Percentiles rank a stretch among this genome's conserved stretches.
These are phyloP conservation scores for Xanthoparmelia taractica DNA, from an alignment of 495 filamentous ascomycete species.

Conservation along the genomic window DNA sequence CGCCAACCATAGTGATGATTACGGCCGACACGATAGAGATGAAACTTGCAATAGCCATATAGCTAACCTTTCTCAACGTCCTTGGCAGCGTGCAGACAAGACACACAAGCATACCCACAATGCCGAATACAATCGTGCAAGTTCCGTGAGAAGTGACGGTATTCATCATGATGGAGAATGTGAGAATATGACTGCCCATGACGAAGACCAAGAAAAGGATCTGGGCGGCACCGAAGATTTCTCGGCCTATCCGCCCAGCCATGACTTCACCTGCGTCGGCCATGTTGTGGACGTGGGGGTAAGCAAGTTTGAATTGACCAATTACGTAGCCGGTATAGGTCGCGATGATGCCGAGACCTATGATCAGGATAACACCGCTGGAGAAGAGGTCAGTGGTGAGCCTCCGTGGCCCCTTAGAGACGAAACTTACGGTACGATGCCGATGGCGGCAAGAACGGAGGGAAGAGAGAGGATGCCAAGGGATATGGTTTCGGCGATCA, in stretches of 20 bases:
- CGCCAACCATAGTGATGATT: conserved; percentile 61
- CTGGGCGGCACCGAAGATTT: conserved; percentile 56
- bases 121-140: conserved; percentile 61
- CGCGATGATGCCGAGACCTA: conserved; percentile 56
- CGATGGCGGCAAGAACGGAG: conserved; percentile 54
- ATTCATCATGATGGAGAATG: conserved; percentile 65
- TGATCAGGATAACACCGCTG: conserved; percentile 47
- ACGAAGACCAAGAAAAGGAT: conserved; percentile 66
- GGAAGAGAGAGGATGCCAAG: conserved; percentile 63
- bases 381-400: conserved; percentile 1
- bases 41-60: conserved; percentile 60
- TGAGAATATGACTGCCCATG: conserved; percentile 67
- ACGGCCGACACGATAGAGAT: conserved; percentile 58
- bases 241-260: conserved; percentile 54
- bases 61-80: conserved; percentile 51
- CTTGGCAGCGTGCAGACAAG: conserved; percentile 56
- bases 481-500: conserved; percentile 68
- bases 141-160: conserved; percentile 53
- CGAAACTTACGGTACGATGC: conserved; percentile 42
- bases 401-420: background rate
- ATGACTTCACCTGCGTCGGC: conserved; percentile 64
- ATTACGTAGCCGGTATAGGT: conserved; percentile 74
- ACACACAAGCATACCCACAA: conserved; percentile 56
- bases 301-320: conserved; percentile 65
- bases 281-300: conserved; percentile 65